Conservation (phyloP, 768 basidiomycete species). For the Russula earlei region DNA sequence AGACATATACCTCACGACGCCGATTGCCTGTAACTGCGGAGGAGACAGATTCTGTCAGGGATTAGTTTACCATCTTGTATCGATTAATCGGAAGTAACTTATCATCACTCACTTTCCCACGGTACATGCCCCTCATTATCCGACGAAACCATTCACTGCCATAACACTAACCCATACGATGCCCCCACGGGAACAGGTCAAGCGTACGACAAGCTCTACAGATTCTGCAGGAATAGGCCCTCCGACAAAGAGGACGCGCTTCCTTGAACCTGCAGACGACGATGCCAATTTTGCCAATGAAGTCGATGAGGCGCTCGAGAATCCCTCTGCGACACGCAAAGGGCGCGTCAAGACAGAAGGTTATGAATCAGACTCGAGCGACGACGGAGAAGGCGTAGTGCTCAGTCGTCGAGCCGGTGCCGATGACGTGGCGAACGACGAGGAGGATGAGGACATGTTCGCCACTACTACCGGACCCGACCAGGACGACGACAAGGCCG, state of each 20-base stretch:
- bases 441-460: slow-evolving; percentile 64
- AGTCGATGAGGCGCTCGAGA: slow-evolving; percentile 66
- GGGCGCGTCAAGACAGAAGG: slow-evolving; percentile 77
- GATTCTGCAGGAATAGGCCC: slow-evolving; percentile 8
- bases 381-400: slow-evolving; percentile 93
- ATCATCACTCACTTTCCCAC: neutral
- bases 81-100: neutral
- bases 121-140: neutral
- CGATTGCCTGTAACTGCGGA: slow-evolving; percentile 15
- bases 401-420: slow-evolving; percentile 48
- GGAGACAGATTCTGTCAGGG: slow-evolving; percentile 3
- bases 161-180: slow-evolving; percentile 4
- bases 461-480: slow-evolving; percentile 64
- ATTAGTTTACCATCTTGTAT: neutral
- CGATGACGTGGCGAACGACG: slow-evolving; percentile 40
- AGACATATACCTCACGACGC: slow-evolving; percentile 15
- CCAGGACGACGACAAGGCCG: slow-evolving; percentile 39
- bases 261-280: slow-evolving; percentile 68
- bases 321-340: slow-evolving; percentile 49
- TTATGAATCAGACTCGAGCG: slow-evolving; percentile 90
- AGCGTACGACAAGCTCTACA: slow-evolving; percentile 8
- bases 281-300: slow-evolving; percentile 68
- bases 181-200: slow-evolving; percentile 22
- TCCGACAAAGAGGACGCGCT: slow-evolving; percentile 62
- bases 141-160: no score